These are phyloP conservation scores for Farysia itapuensis DNA, from an alignment of 1,284 basidiomycete species.

Conservation along the genomic window DNA sequence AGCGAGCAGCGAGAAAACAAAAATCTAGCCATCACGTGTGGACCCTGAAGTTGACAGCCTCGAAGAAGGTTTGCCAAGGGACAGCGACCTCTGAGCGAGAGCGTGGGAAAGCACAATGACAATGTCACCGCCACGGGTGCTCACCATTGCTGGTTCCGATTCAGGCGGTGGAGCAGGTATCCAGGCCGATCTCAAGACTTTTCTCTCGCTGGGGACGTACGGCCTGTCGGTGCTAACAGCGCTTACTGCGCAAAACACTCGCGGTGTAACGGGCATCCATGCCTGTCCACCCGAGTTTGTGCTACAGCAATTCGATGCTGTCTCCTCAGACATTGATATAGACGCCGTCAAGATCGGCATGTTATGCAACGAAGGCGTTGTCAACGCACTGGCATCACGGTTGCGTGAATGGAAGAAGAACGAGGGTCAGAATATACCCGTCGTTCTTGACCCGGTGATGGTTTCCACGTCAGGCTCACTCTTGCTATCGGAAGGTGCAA, in stretches of 20 bases:
- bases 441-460: constrained; percentile 71
- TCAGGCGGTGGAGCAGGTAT: constrained; percentile 87
- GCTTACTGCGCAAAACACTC: constrained; percentile 87
- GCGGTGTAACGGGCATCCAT: constrained; percentile 70
- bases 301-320: constrained; percentile 68
- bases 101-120: too few relatives aligned
- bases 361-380: constrained; percentile 65
- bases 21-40: too few relatives aligned
- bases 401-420: constrained; percentile 15
- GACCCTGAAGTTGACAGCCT: too few relatives aligned
- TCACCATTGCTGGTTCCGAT: constrained; percentile 85
- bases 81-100: too few relatives aligned
- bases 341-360: constrained; percentile 87
- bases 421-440: constrained; percentile 17
- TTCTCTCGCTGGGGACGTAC: constrained; percentile 75
- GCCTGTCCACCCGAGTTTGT: constrained; percentile 54
- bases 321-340: constrained; percentile 76
- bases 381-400: constrained; percentile 58
- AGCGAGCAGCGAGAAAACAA: too few relatives aligned
- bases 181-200: constrained; percentile 76
- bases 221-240: constrained; percentile 86
- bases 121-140: constrained; percentile 61
- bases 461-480: constrained; percentile 88
- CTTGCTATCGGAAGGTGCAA: constrained; percentile 71
- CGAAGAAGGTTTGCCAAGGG: too few relatives aligned